Evolutionary conservation across 2,329 filamentous ascomycete genomes (phyloP), one percentile per base, ranked within the genome.

Genomic region (Thyridium curvatum): DNA sequence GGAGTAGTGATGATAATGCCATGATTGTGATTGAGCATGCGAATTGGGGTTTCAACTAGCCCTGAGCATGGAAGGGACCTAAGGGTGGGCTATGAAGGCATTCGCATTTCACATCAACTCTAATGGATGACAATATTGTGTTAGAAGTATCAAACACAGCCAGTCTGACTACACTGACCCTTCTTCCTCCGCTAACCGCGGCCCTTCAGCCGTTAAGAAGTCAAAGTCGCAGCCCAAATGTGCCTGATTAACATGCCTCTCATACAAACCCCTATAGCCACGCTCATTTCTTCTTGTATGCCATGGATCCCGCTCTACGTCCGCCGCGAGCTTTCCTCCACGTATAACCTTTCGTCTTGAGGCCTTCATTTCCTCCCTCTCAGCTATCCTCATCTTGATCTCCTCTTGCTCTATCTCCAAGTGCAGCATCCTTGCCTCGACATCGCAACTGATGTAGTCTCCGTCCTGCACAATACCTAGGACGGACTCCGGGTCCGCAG

Each of bases 361-460:
- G 12, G 41, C 48, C 28, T 49, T 43, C 36, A 52, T 50, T 13
- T 53, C 45, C 12, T 54, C 52, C 41, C 31, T 56, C 47, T 68
- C 70, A 41, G 64, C 64, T 45, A 83, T 60, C 41, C 89, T 69
- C 42, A 55, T 59, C 38, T 66, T 58, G 35, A 95, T 76, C 60
- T 94, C 86, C 41, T 80, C 80, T 4, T 85, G 78, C 1, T 70
- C 72, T 1, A 94, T 69, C 53, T 84, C 72, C 0, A 79, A 57
- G 6, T 58, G 49, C 8, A 77, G 52, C 63, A 82, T 71, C 38
- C 77, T 75, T 46, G 79, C 79, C 31, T 76, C 83, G 37, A 84
- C 80, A 60, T 90, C 83, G 51, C 91, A 93, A 0, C 78, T 84
- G 35, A 96, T 79, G 17, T 80, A 54, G 59, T 96, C 90, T 0